phyloP scores from a whole-genome alignment of 1,284 basidiomycete species.

The Testicularia cyperi region DNA sequence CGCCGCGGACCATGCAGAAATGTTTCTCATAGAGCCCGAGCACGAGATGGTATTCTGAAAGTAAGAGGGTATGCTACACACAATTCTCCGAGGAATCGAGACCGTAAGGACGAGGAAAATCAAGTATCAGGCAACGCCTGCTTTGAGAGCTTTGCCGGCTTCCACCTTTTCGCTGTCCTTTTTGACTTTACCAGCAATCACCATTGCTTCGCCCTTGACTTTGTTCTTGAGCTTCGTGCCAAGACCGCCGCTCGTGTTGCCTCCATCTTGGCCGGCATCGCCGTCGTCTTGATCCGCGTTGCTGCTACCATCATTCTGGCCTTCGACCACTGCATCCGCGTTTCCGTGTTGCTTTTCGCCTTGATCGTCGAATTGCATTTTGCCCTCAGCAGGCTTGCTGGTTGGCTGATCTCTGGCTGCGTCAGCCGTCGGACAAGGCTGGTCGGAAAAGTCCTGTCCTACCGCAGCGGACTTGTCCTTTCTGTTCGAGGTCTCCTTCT shows the following conservation, averaged over 20 bases:
- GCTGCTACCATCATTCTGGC: too few relatives aligned
- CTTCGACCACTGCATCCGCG: not conserved
- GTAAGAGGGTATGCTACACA: too few relatives aligned
- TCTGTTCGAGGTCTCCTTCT: not conserved
- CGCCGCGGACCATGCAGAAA: too few relatives aligned
- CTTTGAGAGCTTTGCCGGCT: conserved; percentile 13
- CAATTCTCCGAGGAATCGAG: too few relatives aligned
- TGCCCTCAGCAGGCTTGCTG: conserved; percentile 7
- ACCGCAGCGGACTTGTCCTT: conserved; percentile 8
- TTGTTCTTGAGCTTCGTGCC: conserved; percentile 16
- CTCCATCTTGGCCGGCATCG: conserved; percentile 2
- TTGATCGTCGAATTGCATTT: conserved; percentile 2
- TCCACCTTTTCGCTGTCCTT: conserved; percentile 22
- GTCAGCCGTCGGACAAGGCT: conserved; percentile 18
- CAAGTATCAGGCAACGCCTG: conserved; percentile 10
- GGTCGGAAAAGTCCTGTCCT: conserved; percentile 24
- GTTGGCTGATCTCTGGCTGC: conserved; percentile 2
- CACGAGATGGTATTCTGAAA: too few relatives aligned
- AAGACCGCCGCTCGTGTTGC: not conserved
- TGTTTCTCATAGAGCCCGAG: too few relatives aligned
- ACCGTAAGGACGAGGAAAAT: too few relatives aligned
- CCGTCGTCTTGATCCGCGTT: not conserved
- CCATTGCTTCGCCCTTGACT: conserved; percentile 30
- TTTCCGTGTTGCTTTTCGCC: not conserved
- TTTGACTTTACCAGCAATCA: conserved; percentile 20